phyloP scores from a whole-genome alignment of 768 basidiomycete genomes.

The Clitopilus hobsonii region DNA sequence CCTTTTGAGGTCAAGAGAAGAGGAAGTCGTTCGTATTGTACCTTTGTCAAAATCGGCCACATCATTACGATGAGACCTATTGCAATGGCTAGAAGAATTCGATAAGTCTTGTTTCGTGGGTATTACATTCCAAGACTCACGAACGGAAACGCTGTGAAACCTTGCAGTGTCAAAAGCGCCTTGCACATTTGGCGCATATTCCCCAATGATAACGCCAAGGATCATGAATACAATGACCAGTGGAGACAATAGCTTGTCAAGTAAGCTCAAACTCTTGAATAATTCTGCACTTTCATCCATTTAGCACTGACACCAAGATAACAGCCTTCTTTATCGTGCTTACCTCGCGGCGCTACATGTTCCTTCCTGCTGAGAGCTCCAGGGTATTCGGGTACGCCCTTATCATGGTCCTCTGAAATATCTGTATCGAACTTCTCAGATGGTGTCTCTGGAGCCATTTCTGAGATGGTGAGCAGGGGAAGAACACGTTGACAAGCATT shows the following conservation, averaged over 20 bases:
- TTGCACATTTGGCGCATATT: slow-evolving; percentile 56
- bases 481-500: no score
- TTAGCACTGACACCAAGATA: no score
- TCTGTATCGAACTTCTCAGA: no score
- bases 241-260: slow-evolving; percentile 21
- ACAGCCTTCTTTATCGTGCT: no score
- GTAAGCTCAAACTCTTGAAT: slow-evolving; percentile 16
- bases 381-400: no score
- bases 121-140: slow-evolving; percentile 39
- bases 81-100: slow-evolving; percentile 57
- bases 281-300: slow-evolving; percentile 11
- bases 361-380: no score
- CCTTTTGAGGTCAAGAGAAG: slow-evolving; percentile 42
- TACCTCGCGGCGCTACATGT: no score
- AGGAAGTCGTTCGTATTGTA: slow-evolving; percentile 72
- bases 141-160: slow-evolving; percentile 70
- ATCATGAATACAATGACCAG: slow-evolving; percentile 72
- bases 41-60: slow-evolving; percentile 78
- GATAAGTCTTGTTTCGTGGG: neutral
- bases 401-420: no score
- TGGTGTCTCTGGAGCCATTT: no score
- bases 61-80: slow-evolving; percentile 83
- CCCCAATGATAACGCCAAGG: slow-evolving; percentile 69
- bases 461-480: no score
- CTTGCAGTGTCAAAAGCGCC: slow-evolving; percentile 57